A percentile compares a stretch with the other conserved stretches of the same genome.
These are phyloP conservation scores for Saccharomycopsis hybrid DNA, from an alignment of 1,139 yeast genomes.

Conservation along the genomic window DNA sequence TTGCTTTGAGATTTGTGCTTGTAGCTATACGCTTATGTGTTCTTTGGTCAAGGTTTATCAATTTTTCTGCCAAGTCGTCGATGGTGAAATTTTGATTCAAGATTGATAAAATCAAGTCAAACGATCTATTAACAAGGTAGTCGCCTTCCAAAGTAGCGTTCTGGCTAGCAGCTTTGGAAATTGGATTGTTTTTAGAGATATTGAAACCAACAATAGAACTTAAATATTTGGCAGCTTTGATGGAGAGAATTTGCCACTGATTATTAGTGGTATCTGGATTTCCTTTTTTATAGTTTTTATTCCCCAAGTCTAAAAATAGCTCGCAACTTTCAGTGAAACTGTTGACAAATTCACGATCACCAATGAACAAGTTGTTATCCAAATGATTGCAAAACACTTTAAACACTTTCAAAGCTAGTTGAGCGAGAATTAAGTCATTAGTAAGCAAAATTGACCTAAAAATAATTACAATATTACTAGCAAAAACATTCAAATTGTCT, in stretches of 20 bases:
- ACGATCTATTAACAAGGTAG: slow-evolving; percentile 4
- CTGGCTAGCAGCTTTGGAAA: not conserved
- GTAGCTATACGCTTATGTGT: not conserved
- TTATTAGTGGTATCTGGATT: slow-evolving; percentile 1
- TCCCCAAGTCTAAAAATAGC: slow-evolving; percentile 32
- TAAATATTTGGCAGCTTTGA: slow-evolving; percentile 21
- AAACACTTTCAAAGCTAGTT: slow-evolving; percentile 46
- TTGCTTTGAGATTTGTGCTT: too few species aligned
- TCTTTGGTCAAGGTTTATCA: not conserved
- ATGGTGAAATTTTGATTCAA: slow-evolving; percentile 4
- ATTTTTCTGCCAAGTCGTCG: slow-evolving; percentile 4
- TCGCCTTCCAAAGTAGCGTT: not conserved
- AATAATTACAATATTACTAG: slow-evolving; percentile 50
- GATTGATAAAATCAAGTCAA: slow-evolving; percentile 6
- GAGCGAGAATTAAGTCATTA: slow-evolving; percentile 50
- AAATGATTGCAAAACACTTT: slow-evolving; percentile 56
- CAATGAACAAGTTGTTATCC: slow-evolving; percentile 64
- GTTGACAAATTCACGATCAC: slow-evolving; percentile 58
- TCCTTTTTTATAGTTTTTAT: slow-evolving; percentile 4
- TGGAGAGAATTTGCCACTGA: slow-evolving; percentile 19
- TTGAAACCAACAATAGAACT: slow-evolving; percentile 11
- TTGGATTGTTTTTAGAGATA: slow-evolving; percentile 2
- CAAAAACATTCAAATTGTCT: slow-evolving; percentile 80
- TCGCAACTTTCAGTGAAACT: slow-evolving; percentile 40
- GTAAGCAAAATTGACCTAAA: slow-evolving; percentile 29